These are phyloP conservation scores for Rhodocollybia butyracea DNA, from an alignment of 768 basidiomycete species.

Conservation along the genomic window DNA sequence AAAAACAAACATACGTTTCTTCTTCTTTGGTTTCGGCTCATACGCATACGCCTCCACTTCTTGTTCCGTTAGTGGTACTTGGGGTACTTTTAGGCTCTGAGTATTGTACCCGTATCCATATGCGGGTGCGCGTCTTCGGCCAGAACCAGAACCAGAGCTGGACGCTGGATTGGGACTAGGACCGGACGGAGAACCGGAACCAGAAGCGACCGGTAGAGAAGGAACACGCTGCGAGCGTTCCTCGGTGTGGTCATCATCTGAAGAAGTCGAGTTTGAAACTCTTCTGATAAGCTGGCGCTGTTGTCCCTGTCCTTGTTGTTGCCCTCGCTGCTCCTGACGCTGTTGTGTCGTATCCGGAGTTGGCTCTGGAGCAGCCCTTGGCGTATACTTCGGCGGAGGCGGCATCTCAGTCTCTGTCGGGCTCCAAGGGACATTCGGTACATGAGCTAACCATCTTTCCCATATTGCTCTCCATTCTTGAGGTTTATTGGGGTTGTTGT, in stretches of 20 bases:
- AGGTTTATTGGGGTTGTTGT: slow-evolving; percentile 31
- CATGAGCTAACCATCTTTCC: slow-evolving; percentile 73
- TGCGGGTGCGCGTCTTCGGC: slow-evolving; percentile 29
- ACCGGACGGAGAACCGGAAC: slow-evolving; percentile 25
- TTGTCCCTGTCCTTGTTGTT: too few relatives aligned
- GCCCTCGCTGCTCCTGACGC: too few relatives aligned
- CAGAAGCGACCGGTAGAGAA: slow-evolving; percentile 17
- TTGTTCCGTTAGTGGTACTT: slow-evolving; percentile 51
- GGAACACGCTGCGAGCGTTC: background rate
- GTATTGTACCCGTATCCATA: slow-evolving; percentile 47
- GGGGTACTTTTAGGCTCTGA: too few relatives aligned
- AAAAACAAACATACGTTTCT: slow-evolving; percentile 58
- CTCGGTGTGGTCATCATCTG: too few relatives aligned
- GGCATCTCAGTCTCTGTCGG: slow-evolving; percentile 46
- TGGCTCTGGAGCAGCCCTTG: slow-evolving; percentile 42
- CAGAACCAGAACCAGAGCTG: slow-evolving; percentile 18
- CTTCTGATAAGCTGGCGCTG: too few relatives aligned
- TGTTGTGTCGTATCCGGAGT: too few relatives aligned
- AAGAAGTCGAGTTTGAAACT: background rate
- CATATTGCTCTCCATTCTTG: slow-evolving; percentile 68
- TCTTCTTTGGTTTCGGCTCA: slow-evolving; percentile 52
- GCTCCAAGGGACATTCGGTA: too few relatives aligned
- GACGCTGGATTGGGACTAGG: slow-evolving; percentile 18
- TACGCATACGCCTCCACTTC: slow-evolving; percentile 71
- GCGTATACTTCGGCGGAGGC: slow-evolving; percentile 75